A percentile compares a stretch with the other conserved stretches of the same genome.
phyloP scores from a whole-genome alignment of 305 asterid genomes.

The Solanum hybrid region DNA sequence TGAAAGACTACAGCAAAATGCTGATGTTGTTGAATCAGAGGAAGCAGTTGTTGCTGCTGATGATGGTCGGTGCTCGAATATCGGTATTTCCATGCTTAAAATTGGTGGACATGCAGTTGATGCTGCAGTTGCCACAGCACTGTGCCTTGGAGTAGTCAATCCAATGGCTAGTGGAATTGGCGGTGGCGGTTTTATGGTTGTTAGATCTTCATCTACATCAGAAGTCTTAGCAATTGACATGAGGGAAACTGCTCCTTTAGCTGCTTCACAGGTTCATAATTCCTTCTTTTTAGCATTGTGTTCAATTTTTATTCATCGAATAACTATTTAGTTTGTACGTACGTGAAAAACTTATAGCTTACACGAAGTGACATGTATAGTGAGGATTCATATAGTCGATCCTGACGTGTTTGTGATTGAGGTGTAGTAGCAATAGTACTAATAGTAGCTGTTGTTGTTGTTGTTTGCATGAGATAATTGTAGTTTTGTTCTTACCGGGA shows the following conservation, averaged over 20 bases:
- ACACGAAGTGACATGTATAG: not conserved
- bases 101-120: constrained; percentile 89
- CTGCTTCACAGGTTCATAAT: constrained; percentile 65
- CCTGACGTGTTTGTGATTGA: not conserved
- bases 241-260: constrained; percentile 91
- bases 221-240: constrained; percentile 57
- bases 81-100: constrained; percentile 50
- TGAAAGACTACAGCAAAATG: constrained; percentile 6
- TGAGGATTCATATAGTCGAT: not conserved
- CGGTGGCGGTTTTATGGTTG: constrained; percentile 87
- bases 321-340: not conserved
- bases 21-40: constrained; percentile 42
- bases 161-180: constrained; percentile 80
- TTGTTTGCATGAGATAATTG: not conserved
- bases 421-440: not conserved
- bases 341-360: not conserved
- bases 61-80: constrained; percentile 85
- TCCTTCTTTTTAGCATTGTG: not conserved
- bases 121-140: constrained; percentile 77
- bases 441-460: not conserved
- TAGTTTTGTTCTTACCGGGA: not conserved
- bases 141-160: constrained; percentile 80
- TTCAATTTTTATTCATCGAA: not conserved
- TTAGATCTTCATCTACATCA: constrained; percentile 40
- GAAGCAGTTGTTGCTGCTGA: constrained; percentile 88